Conservation (phyloP, 2,329 filamentous ascomycete species). For the Aaosphaeria arxii region DNA sequence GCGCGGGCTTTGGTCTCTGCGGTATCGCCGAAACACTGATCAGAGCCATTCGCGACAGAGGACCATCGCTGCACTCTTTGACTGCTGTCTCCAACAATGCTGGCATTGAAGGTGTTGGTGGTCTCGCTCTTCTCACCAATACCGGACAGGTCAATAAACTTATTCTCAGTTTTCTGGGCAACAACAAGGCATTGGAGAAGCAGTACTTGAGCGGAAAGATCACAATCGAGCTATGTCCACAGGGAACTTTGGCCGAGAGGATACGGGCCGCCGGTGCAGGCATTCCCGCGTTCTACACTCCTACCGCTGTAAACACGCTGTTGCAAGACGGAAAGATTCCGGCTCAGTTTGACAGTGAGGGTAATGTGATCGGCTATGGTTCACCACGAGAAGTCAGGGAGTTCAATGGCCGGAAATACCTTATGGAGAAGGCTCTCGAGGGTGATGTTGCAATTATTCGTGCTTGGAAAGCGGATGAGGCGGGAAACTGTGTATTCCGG, state of each 20-base stretch:
- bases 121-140: constrained; percentile 65
- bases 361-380: constrained; percentile 61
- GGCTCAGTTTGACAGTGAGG: constrained; percentile 56
- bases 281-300: constrained; percentile 78
- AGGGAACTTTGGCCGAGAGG: constrained; percentile 71
- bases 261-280: constrained; percentile 71
- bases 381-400: constrained; percentile 66
- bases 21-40: constrained; percentile 40
- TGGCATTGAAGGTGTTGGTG: constrained; percentile 62
- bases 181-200: constrained; percentile 73
- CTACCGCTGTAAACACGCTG: constrained; percentile 64
- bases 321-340: constrained; percentile 68
- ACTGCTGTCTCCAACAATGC: constrained; percentile 82
- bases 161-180: constrained; percentile 73
- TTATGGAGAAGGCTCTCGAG: constrained; percentile 74
- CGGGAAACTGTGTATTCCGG: constrained; percentile 72
- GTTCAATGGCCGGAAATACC: constrained; percentile 68
- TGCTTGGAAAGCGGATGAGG: constrained; percentile 72
- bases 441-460: constrained; percentile 75
- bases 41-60: constrained; percentile 30
- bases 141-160: constrained; percentile 69
- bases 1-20: constrained; percentile 38
- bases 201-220: constrained; percentile 71
- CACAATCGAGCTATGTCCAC: constrained; percentile 72
- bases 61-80: constrained; percentile 42